These are phyloP conservation scores for Microcyclospora tardicrescens DNA, from an alignment of 2,329 filamentous ascomycete species.

Conservation along the genomic window DNA sequence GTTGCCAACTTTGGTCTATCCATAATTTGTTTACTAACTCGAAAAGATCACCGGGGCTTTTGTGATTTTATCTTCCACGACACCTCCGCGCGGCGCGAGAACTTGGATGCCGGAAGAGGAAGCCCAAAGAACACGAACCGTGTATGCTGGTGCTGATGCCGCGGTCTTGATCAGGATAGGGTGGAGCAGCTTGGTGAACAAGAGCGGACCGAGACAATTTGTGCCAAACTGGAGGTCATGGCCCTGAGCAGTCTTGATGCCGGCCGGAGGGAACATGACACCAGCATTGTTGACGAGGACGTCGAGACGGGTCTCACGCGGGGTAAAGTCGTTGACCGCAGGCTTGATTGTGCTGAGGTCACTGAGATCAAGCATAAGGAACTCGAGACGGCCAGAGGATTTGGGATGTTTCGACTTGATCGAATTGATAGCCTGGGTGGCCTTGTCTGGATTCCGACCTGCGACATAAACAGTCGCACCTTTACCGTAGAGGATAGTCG, in stretches of 20 bases:
- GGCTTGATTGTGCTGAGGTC: slow-evolving; percentile 24
- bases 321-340: slow-evolving; percentile 23
- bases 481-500: slow-evolving; percentile 40
- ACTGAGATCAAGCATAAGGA: slow-evolving; percentile 34
- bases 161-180: slow-evolving; percentile 18
- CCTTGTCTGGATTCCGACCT: slow-evolving; percentile 36
- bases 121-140: slow-evolving; percentile 20
- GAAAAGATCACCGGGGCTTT: no score
- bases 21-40: slow-evolving; percentile 17
- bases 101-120: slow-evolving; percentile 14
- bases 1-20: slow-evolving; percentile 17
- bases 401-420: slow-evolving; percentile 28
- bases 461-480: slow-evolving; percentile 46
- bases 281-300: slow-evolving; percentile 28
- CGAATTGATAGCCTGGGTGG: slow-evolving; percentile 30
- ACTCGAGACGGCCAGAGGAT: slow-evolving; percentile 30
- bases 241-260: slow-evolving; percentile 20
- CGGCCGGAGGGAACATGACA: slow-evolving; percentile 23
- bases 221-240: slow-evolving; percentile 25
- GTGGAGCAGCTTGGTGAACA: slow-evolving; percentile 19
- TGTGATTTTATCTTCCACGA: slow-evolving; percentile 4
- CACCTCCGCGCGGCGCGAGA: slow-evolving; percentile 6
- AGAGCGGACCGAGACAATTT: slow-evolving; percentile 20
- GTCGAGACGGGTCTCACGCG: slow-evolving; percentile 26
- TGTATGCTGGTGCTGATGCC: slow-evolving; percentile 8